These are phyloP conservation scores for Sporormia fimetaria DNA, from an alignment of 495 filamentous ascomycete genomes.

Conservation along the genomic window DNA sequence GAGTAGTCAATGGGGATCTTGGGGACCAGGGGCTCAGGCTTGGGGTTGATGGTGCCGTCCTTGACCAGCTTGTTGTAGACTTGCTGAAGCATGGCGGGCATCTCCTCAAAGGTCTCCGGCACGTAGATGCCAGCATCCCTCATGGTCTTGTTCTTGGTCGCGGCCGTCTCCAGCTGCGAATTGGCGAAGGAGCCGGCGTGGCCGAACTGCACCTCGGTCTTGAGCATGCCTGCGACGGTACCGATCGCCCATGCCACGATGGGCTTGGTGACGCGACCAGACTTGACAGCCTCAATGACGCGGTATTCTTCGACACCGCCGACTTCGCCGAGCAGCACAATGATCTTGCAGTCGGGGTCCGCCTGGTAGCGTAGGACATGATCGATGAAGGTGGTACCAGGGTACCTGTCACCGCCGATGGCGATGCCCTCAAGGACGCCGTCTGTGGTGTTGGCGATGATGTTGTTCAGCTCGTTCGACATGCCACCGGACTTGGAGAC, in stretches of 20 bases:
- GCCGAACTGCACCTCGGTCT: constrained; percentile 99
- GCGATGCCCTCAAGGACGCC: constrained; percentile 98
- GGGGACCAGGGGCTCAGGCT: constrained; percentile 79
- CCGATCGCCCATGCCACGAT: constrained; percentile 99
- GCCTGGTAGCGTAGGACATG: constrained; percentile 90
- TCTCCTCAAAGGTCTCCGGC: constrained; percentile 92
- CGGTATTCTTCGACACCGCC: constrained; percentile 99
- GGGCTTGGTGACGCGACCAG: constrained; percentile 88
- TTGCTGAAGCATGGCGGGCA: constrained; percentile 59
- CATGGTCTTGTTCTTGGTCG: constrained; percentile 93
- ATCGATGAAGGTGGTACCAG: constrained; percentile 98
- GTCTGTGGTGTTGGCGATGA: constrained; percentile 86
- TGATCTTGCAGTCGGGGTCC: constrained; percentile 94
- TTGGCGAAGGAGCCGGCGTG: constrained; percentile 98
- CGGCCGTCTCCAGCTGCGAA: constrained; percentile 95
- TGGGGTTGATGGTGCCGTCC: constrained; percentile 70
- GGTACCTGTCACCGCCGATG: constrained; percentile 97
- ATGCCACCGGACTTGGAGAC: constrained; percentile 99
- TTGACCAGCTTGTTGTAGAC: constrained; percentile 81
- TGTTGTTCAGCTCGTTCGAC: constrained; percentile 99
- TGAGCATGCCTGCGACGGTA: constrained; percentile 98
- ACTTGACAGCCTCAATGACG: constrained; percentile 95
- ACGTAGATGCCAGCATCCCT: constrained; percentile 86
- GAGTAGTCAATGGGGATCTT: constrained; percentile 99
- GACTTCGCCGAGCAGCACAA: constrained; percentile 91